These are phyloP conservation scores for Daedaleopsis sinensis DNA, from an alignment of 768 basidiomycete genomes.

Conservation along the genomic window DNA sequence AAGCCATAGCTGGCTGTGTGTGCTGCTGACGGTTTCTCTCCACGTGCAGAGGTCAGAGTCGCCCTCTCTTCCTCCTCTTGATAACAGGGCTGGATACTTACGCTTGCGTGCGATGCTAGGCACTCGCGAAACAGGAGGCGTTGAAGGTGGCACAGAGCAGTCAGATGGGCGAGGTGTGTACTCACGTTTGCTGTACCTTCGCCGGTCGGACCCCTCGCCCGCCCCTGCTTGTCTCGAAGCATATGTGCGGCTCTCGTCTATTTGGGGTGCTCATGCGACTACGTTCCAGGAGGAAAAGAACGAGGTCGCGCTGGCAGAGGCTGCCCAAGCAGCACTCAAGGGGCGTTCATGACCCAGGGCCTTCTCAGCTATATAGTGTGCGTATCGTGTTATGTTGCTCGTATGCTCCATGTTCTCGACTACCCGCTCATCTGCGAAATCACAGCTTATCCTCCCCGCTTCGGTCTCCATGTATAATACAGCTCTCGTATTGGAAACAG, in stretches of 20 bases:
- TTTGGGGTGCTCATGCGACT: background rate
- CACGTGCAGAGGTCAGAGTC: constrained; percentile 10
- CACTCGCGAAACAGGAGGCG: constrained; percentile 16
- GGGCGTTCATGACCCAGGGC: constrained; percentile 4
- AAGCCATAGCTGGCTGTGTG: background rate
- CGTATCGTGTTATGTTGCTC: background rate
- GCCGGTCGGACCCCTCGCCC: no score
- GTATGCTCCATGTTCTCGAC: background rate
- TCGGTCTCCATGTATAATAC: constrained; percentile 5
- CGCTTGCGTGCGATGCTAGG: background rate
- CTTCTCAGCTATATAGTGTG: background rate
- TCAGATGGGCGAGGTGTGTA: background rate
- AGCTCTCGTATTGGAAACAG: background rate
- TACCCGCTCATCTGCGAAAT: no score
- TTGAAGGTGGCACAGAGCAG: background rate
- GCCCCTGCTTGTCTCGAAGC: no score
- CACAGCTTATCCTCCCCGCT: background rate
- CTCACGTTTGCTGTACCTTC: no score
- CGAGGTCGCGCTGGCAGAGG: constrained; percentile 16
- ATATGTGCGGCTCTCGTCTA: no score
- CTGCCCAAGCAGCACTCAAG: constrained; percentile 18
- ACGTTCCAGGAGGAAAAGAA: constrained; percentile 6
- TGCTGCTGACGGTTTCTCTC: background rate
- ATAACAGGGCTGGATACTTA: background rate
- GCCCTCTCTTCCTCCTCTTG: no score